These are phyloP conservation scores for Leptomonas seymouri DNA, from an alignment of 208 protist species.

Conservation along the genomic window DNA sequence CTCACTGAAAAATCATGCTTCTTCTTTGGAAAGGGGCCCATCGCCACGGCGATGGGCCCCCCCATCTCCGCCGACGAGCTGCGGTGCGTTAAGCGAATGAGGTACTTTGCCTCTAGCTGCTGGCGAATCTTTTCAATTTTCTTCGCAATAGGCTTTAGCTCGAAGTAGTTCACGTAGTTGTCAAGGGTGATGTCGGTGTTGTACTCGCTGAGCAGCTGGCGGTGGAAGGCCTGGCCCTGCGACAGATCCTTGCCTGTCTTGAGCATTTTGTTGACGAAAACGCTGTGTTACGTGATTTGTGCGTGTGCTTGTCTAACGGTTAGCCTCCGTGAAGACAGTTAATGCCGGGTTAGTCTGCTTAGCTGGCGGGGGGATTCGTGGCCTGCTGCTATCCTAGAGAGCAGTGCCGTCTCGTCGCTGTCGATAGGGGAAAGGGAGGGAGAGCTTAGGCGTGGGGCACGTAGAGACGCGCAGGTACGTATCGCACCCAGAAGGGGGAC, in stretches of 20 bases:
- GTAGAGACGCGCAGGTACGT: too few species aligned
- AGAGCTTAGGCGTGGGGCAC: too few species aligned
- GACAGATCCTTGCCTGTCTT: conserved; percentile 66
- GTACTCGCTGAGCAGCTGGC: conserved; percentile 85
- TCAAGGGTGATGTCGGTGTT: conserved; percentile 83
- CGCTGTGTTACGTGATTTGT: too few species aligned
- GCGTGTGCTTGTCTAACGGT: background rate
- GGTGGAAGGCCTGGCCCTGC: conserved; percentile 80
- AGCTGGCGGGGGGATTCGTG: too few species aligned
- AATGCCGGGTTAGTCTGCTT: too few species aligned
- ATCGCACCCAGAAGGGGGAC: too few species aligned
- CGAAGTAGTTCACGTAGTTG: conserved; percentile 85
- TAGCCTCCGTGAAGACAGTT: background rate
- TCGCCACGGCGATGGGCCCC: background rate
- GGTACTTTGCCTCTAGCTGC: conserved; percentile 31
- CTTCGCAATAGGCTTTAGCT: conserved; percentile 81
- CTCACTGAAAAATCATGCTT: conserved; percentile 13
- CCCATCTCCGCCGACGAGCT: conserved; percentile 2
- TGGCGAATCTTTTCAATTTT: conserved; percentile 58
- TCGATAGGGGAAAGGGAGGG: too few species aligned
- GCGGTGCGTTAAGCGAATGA: conserved; percentile 18
- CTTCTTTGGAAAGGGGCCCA: background rate
- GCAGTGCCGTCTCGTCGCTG: too few species aligned
- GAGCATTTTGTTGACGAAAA: too few species aligned
- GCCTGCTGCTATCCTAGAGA: too few species aligned